These are phyloP conservation scores for Aspergillus sp. DNA, from an alignment of 2,329 filamentous ascomycete species.

Conservation along the genomic window DNA sequence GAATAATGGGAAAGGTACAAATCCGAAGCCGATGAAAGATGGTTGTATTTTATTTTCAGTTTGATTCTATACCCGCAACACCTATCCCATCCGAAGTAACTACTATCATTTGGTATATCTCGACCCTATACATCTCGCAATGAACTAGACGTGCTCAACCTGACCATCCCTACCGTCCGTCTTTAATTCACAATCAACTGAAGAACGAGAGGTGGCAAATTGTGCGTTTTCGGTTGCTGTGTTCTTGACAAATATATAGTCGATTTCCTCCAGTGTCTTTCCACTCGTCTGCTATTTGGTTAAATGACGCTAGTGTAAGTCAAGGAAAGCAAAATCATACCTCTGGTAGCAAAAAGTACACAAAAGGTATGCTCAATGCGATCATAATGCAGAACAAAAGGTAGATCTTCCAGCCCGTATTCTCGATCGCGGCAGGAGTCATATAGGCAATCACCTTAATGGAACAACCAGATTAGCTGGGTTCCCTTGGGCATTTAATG, in stretches of 20 bases:
- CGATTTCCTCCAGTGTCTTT: not conserved
- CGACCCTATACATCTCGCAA: too few species aligned
- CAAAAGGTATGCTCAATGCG: not conserved
- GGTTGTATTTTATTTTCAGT: too few species aligned
- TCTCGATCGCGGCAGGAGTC: not conserved
- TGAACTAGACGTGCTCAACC: too few species aligned
- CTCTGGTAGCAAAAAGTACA: conserved; percentile 2
- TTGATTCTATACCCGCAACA: too few species aligned
- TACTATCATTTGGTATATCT: too few species aligned
- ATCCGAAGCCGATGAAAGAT: too few species aligned
- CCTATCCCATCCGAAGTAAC: too few species aligned
- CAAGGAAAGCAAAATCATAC: not conserved
- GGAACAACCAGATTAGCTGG: not conserved
- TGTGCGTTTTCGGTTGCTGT: rapidly evolving
- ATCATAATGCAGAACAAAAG: conserved; percentile 1
- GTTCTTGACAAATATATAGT: not conserved
- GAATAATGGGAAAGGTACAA: too few species aligned
- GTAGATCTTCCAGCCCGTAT: not conserved
- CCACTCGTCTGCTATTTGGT: not conserved
- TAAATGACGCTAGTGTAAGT: too few species aligned
- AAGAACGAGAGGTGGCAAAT: not conserved
- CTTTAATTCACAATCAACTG: not conserved
- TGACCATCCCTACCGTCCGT: not conserved
- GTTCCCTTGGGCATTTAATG: too few species aligned
- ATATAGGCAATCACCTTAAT: not conserved